Evolutionary conservation across 352 stramenopile species (phyloP), one percentile per base, ranked within the genome.

Genomic region (Pythium coloratum): DNA sequence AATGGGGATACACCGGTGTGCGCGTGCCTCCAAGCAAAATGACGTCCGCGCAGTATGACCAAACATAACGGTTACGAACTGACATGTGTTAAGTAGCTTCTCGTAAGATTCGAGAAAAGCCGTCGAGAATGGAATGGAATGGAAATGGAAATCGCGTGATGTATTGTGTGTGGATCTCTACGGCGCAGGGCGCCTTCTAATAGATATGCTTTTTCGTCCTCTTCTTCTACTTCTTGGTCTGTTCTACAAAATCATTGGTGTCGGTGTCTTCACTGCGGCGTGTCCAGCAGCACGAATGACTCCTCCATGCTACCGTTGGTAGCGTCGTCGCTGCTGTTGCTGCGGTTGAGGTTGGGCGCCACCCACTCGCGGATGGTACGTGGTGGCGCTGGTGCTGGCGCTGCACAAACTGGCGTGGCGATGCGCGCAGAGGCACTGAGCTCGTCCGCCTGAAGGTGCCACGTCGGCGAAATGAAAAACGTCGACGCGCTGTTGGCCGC

Each of bases 401-500:
- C 0, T n/a, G 40, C n/a, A 12, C 14, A 26, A 13, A 9, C 38
- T 24, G 33, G 18, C 6, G 33, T 56, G 28, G 42, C n/a, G 9
- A 89, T 61, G 5, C 79, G 73, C 68, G 89, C 85, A 2, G 86
- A 91, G 16, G 81, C 81, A 60, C 81, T 86, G 77, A 94, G 84
- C 56, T 92, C 86, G 10, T 92, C 86, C 0, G 86, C 82, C 56
- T 94, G 81, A 33, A 90, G 72, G 42, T 89, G 81, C 86, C 86
- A 94, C 33, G 75, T 84, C 33, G 86, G 89, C 6, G 86, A 92
- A 57, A 94, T 88, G 65, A 94, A 94, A 64, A 88, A 94, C 30
- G 81, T 91, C 32, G 86, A 92, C 50, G 73, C 80, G 4, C 67
- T 30, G 36, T 51, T 73, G 4, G 72, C 69, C 9, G 67, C 59